Base-by-base conservation (phyloP, 169 alveolate species). In the Neospora caninum region DNA sequence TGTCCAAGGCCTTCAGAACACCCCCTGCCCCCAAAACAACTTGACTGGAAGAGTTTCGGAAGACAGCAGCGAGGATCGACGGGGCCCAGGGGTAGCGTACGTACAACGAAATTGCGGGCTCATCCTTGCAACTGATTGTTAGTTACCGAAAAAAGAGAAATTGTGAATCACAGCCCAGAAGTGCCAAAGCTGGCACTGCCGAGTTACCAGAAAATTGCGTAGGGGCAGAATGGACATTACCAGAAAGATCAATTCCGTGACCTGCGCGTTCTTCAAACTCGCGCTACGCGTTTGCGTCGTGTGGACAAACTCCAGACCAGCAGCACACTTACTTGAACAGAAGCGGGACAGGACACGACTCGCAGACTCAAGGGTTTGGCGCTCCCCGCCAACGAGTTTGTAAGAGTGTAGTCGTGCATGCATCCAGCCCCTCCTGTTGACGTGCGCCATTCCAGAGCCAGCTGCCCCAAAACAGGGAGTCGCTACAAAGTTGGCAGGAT, bases 381-480 rank as follows among this genome's bases (percentile, higher is more conserved):
- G 16, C 67, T 83, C 84, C 45, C 41, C 45, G 87, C 41, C 20
- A 80, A 83, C 70, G 31, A 80, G 53, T 88, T 93, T 70, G 82
- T 36, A 80, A 93, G 83, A 39, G 43, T 41, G 54, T 87, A 93
- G 84, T 87, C 91, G 73, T 84, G 43, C 27, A 87, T 29, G 78
- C 93, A 80, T 29, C 95, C 95, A n/a, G 64, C 91, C 0, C 95
- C 95, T 38, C 95, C 95, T 42, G 95, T 43, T n/a, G 92, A 22
- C 42, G 95, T 87, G 80, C 95, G 95, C 95, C 95, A 93, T 84
- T 93, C 93, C 58, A 93, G 91, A 27, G 78, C 86, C 91, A 93
- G 93, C 82, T 88, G 92, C 49, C 95, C 95, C 39, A 93, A 67
- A 43, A 36, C 49, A 38, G 95, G 54, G n/a, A 87, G 88, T 25